phyloP scores from a whole-genome alignment of 805 yeast species.

The Wickerhamiella allomyrinae region DNA sequence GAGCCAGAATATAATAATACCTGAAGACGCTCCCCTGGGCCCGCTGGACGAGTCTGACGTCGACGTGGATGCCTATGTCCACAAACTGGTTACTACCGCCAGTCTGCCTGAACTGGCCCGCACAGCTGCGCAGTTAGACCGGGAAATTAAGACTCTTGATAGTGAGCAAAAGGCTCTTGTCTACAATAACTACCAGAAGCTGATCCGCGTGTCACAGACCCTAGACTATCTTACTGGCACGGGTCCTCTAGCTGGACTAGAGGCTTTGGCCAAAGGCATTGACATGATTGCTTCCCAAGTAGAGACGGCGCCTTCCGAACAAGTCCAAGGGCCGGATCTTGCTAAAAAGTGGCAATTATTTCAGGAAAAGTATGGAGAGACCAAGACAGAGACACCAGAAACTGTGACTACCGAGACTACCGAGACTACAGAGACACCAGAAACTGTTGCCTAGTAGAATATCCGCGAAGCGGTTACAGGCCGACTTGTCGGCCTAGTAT shows the following conservation, averaged over 20 bases:
- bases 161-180: slow-evolving; percentile 28
- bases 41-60: slow-evolving; percentile 15
- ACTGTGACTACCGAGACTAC: no score
- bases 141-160: slow-evolving; percentile 22
- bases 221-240: slow-evolving; percentile 18
- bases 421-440: no score
- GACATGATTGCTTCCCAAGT: slow-evolving; percentile 7
- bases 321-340: not conserved
- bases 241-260: slow-evolving; percentile 15
- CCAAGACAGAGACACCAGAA: not conserved
- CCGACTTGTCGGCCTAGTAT: no score
- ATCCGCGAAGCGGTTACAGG: no score
- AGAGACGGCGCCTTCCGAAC: not conserved
- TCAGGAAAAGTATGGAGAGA: not conserved
- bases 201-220: slow-evolving; percentile 24
- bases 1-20: not conserved
- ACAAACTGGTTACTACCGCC: slow-evolving; percentile 10
- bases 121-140: slow-evolving; percentile 18
- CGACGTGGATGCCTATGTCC: slow-evolving; percentile 16
- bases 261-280: slow-evolving; percentile 7
- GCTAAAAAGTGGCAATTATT: not conserved
- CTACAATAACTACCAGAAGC: slow-evolving; percentile 27
- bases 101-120: slow-evolving; percentile 17
- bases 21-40: slow-evolving; percentile 2
- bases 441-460: no score